Percentiles rank a stretch among this genome's conserved stretches.
These are phyloP conservation scores for Lactarius sp. DNA, from an alignment of 768 basidiomycete genomes.

Conservation along the genomic window DNA sequence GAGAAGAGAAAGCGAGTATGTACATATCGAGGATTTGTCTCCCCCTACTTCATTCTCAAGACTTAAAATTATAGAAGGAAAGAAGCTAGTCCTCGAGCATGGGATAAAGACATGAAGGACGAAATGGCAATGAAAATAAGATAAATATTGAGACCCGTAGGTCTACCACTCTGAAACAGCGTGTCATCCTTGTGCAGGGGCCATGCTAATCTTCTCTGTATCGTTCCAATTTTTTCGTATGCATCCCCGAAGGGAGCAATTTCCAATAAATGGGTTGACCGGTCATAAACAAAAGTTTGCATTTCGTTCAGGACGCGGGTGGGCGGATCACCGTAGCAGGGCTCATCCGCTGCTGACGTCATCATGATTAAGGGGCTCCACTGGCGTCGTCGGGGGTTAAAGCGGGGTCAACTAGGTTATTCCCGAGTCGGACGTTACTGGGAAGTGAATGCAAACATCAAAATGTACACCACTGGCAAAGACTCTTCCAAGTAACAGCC, in stretches of 20 bases:
- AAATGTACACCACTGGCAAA: too few species aligned
- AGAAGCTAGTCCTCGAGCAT: too few species aligned
- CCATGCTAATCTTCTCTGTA: slow-evolving; percentile 99
- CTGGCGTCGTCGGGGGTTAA: too few species aligned
- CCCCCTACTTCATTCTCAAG: too few species aligned
- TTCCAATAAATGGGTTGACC: too few species aligned
- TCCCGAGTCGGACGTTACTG: too few species aligned
- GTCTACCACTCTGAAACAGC: slow-evolving; percentile 89
- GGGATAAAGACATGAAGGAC: not conserved
- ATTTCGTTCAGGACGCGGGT: slow-evolving; percentile 17
- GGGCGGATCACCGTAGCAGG: not conserved
- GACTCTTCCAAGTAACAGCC: too few species aligned
- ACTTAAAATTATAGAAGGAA: too few species aligned
- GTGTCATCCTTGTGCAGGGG: slow-evolving; percentile 99
- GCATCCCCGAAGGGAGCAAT: slow-evolving; percentile 75
- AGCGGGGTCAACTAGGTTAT: too few species aligned
- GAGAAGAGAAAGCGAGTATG: not conserved
- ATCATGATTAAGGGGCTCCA: not conserved
- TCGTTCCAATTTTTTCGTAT: slow-evolving; percentile 99
- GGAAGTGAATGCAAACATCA: too few species aligned
- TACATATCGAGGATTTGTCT: too few species aligned
- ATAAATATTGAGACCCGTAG: slow-evolving; percentile 43
- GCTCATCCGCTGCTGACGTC: not conserved
- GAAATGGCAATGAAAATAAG: slow-evolving; percentile 3
- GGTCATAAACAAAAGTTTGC: not conserved